Conservation (phyloP, 192 early-diverging fungal species). For the Endogone sp. region DNA sequence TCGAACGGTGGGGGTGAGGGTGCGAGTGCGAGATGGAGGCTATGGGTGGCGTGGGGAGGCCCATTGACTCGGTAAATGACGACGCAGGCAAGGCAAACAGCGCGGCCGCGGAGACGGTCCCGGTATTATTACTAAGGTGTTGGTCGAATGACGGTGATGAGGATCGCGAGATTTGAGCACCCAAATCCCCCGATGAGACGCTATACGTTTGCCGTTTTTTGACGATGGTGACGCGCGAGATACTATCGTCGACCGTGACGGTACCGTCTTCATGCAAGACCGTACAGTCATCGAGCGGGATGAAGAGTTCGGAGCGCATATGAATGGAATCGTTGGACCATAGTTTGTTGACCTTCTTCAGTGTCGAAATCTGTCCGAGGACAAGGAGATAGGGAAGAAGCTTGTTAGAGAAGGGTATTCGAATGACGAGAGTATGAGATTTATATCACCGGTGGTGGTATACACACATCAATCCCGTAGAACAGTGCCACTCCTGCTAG, state of each 20-base stretch:
- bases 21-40: neutral
- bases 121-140: neutral
- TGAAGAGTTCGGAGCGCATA: constrained; percentile 43
- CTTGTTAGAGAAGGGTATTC: constrained; percentile 3
- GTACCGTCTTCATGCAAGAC: neutral
- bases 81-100: neutral
- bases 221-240: neutral
- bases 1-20: neutral
- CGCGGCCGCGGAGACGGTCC: neutral
- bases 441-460: neutral
- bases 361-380: constrained; percentile 22
- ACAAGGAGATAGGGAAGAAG: neutral
- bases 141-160: neutral
- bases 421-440: neutral
- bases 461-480: constrained; percentile 46
- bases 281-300: constrained; percentile 31
- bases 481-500: constrained; percentile 44
- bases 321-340: constrained; percentile 54
- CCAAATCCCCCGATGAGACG: neutral
- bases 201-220: neutral
- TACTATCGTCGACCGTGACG: neutral
- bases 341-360: constrained; percentile 46
- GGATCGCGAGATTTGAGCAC: neutral
- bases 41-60: neutral
- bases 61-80: neutral